Evolutionary conservation across 805 yeast species (phyloP), one percentile per base, ranked within the genome.

Genomic region (Pichia paraexigua): DNA sequence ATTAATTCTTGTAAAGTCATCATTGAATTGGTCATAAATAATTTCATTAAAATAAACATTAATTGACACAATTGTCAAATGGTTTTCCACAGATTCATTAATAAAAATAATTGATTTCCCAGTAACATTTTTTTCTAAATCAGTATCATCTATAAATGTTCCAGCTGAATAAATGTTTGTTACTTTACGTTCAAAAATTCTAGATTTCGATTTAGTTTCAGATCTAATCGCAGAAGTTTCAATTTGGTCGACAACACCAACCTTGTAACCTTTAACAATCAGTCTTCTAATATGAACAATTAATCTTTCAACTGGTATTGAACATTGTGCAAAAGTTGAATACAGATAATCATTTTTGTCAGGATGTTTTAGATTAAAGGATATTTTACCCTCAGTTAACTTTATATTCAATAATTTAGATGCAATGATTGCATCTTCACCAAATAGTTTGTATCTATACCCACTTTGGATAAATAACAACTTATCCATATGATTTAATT

Each of bases 401-500:
- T 82, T 82, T 42, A 87, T 85, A 53, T 85, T 82, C 35, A 90
- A 66, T 13, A 84, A 74, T 46, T 74, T 69, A 13, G 95, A 76
- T 0, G 84, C 96, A 5, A 71, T 69, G 15, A 72, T 74, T 0
- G 98, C 97, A 67, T 92, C 97, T 50, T 82, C 76, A 0, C 95
- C 96, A 63, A 80, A 88, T 54, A 91, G 83, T 61, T 87, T 87
- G 69, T 82, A 94, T 65, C 89, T 90, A 69, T 92, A 94, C 0
- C 99, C 99, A 3, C 87, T 95, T 63, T 94, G 94, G 25, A 92
- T 75, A 0, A 94, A 82, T 10, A 94, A 70, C 1, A 94, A 58
- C 48, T 87, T 87, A 57, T 88, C 96, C 48, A 62, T 62, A 62
- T 92, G 70, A 2, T 66, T 60, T 7, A 66, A 57, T 61, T 90